Percentiles rank a stretch among this genome's conserved stretches.
These are phyloP conservation scores for apple (Malus domestica) DNA, from an alignment of 306 rosid genomes.

Conservation along the genomic window DNA sequence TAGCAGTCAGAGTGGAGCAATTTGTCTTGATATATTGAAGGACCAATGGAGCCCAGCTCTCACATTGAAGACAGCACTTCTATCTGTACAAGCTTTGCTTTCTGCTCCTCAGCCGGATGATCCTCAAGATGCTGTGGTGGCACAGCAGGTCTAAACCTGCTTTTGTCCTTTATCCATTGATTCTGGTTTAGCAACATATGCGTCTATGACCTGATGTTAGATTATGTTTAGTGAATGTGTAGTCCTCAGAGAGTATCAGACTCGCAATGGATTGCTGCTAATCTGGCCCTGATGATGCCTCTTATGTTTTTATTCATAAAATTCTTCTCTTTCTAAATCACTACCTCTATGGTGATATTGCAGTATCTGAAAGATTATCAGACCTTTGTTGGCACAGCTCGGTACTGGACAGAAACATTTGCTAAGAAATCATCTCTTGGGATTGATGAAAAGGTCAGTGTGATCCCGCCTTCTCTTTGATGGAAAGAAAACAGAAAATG, in stretches of 20 bases:
- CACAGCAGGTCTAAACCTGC: conserved; percentile 63
- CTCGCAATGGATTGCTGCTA: not conserved
- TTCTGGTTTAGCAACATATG: not conserved
- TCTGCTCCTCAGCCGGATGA: conserved; percentile 98
- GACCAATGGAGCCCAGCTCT: conserved; percentile 99
- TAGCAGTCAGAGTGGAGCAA: conserved; percentile 99
- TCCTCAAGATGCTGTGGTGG: conserved; percentile 99
- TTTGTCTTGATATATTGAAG: conserved; percentile 90
- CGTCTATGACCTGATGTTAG: conserved; percentile 1
- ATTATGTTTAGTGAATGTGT: not conserved
- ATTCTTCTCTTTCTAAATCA: conserved; percentile 1
- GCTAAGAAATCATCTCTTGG: conserved; percentile 77
- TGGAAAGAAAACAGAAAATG: not conserved
- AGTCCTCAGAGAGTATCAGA: not conserved
- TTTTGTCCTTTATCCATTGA: not conserved
- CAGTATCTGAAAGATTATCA: conserved; percentile 82
- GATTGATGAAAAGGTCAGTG: conserved; percentile 71
- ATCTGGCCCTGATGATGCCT: conserved; percentile 1
- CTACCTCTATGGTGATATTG: conserved; percentile 18
- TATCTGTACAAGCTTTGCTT: conserved; percentile 91
- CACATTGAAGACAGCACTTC: conserved; percentile 96
- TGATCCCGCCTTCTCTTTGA: not conserved
- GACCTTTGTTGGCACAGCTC: conserved; percentile 84
- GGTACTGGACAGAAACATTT: conserved; percentile 94
- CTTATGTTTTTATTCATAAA: not conserved